Base-by-base conservation (phyloP, 306 rosid species). In the Albizia julibrissin region DNA sequence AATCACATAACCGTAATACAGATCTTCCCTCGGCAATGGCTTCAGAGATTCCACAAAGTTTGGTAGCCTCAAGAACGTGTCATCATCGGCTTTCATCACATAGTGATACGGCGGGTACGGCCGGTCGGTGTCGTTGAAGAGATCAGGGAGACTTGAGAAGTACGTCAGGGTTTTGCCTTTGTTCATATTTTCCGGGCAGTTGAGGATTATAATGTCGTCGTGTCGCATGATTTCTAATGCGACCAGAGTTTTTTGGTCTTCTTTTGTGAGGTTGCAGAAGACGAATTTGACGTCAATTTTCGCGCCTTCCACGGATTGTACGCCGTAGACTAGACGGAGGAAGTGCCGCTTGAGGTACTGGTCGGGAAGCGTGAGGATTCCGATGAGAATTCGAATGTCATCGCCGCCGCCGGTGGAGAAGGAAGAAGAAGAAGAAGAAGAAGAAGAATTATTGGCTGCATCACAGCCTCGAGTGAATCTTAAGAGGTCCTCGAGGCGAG, bases 101-200 rank as follows among this genome's bases (percentile, higher is more conserved):
- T 95, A 95, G 68, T 95, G 94, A 75, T 93, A 95, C 0, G 99
- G 99, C 26, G 97, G 99, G 81, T 84, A 29, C 1, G 85, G 80
- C 5, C 39, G 78, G 21, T 77, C 16, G 15, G 86, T 78, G 56
- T 87, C 90, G 52, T 88, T 88, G 84, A 92, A 82, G 7, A 95
- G 86, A 44, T 89, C 94, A 0, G 98, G 98, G 40, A 93, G 69
- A 74, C 90, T 91, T 13, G 91, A 88, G 88, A 93, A 95, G 89
- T 86, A 93, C 6, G 96, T 85, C 21, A 90, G 87, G 21, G 99
- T 95, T 76, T 95, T 95, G 1, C 99, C 99, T 16, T 90, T 89
- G 91, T 95, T 92, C 99, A 95, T 95, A 76, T 95, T 95, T 64
- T 95, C 99, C 1, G 88, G 82, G 91, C 99, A 95, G 78, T 95